These are phyloP conservation scores for Lasiodiplodia theobromae DNA, from an alignment of 2,329 filamentous ascomycete species.

Conservation along the genomic window DNA sequence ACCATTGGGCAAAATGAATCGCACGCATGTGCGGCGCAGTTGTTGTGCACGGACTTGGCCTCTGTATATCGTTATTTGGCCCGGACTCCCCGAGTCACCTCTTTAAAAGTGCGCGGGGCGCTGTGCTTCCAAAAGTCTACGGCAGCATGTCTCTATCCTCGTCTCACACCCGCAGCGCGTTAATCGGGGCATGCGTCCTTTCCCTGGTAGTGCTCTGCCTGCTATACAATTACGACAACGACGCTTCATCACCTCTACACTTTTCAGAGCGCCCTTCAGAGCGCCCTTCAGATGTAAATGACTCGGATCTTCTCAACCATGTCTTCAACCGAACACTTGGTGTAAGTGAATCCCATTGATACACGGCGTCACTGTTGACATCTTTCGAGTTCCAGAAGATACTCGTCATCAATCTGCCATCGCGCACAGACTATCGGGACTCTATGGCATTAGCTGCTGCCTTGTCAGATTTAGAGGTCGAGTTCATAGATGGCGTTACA, in stretches of 20 bases:
- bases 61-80: background rate
- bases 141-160: background rate
- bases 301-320: constrained; percentile 11
- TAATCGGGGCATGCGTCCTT: background rate
- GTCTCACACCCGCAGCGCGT: background rate
- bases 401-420: constrained; percentile 60
- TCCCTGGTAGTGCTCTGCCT: background rate
- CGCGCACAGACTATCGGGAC: constrained; percentile 60
- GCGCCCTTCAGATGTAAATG: no score
- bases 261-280: background rate
- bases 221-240: background rate
- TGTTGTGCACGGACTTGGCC: background rate
- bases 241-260: background rate
- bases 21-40: constrained; percentile 14
- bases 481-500: constrained; percentile 57
- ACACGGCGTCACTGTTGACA: background rate
- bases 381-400: constrained; percentile 58
- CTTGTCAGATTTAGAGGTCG: constrained; percentile 54
- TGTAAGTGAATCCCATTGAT: background rate
- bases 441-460: constrained; percentile 57
- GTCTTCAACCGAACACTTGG: constrained; percentile 27
- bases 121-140: background rate
- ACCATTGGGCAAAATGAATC: background rate
- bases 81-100: background rate
- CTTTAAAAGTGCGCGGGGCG: background rate